Percentiles rank a stretch among this genome's conserved stretches.
phyloP scores from a whole-genome alignment of 352 stramenopile genomes.

The Phytophthora pseudosyringae region DNA sequence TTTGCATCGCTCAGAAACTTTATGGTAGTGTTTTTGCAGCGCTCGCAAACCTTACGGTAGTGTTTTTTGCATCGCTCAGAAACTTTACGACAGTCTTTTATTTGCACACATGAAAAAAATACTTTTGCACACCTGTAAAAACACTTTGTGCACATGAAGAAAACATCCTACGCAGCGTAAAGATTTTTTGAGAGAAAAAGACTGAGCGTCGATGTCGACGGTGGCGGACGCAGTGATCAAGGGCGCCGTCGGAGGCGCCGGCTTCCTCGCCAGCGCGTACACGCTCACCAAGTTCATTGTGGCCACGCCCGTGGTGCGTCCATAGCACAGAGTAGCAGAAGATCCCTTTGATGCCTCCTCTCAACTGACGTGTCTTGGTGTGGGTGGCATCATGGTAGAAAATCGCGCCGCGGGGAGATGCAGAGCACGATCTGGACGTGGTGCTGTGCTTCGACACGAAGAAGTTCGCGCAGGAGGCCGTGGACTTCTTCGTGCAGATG shows the following conservation, averaged over 20 bases:
- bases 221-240: conserved; percentile 71
- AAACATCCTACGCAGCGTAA: too few species aligned
- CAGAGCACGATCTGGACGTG: conserved; percentile 73
- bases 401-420: conserved; percentile 53
- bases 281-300: conserved; percentile 86
- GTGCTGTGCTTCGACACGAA: conserved; percentile 78
- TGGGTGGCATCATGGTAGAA: conserved; percentile 43
- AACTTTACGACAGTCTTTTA: too few species aligned
- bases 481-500: conserved; percentile 76
- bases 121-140: too few species aligned
- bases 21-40: too few species aligned
- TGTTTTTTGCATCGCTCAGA: too few species aligned
- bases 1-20: too few species aligned
- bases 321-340: conserved; percentile 8
- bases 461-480: conserved; percentile 48
- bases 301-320: conserved; percentile 64
- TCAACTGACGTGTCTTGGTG: conserved; percentile 18
- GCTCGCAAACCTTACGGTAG: too few species aligned
- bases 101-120: too few species aligned
- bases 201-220: conserved; percentile 49
- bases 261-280: conserved; percentile 76
- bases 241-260: conserved; percentile 69
- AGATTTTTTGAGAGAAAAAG: conserved; percentile 10
- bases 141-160: too few species aligned
- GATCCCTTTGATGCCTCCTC: background rate